These are phyloP conservation scores for Straminergon stramineum DNA, from an alignment of 225 moss, liverwort and hornwort genomes.

Conservation along the genomic window DNA sequence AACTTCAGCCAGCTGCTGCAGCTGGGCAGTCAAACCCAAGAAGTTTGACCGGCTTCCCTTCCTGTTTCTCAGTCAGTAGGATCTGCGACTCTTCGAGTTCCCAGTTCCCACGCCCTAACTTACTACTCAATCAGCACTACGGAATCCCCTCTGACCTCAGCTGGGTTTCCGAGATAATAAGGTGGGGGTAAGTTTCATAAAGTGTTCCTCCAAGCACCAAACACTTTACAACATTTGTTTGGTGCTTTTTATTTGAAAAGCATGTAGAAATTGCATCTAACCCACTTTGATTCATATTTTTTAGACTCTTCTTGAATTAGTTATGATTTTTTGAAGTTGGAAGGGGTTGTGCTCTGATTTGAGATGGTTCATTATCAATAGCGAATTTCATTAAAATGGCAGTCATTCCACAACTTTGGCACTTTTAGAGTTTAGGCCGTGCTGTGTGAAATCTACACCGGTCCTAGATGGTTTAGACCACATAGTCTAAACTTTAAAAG, in stretches of 20 bases:
- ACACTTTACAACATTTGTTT: not conserved
- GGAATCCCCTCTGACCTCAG: not conserved
- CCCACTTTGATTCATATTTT: not conserved
- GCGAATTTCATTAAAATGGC: no score
- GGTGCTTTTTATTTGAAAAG: not conserved
- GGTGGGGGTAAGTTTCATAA: not conserved
- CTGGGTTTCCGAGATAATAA: not conserved
- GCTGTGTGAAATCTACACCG: no score
- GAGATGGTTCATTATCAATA: not conserved
- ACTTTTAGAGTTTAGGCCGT: no score
- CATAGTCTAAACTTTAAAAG: no score
- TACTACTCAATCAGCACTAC: not conserved
- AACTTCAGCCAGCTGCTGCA: not conserved
- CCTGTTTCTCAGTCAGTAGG: not conserved
- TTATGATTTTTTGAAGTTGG: not conserved
- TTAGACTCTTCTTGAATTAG: not conserved
- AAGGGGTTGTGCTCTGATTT: accelerated
- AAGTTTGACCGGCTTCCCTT: not conserved
- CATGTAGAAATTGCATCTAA: not conserved
- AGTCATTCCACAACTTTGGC: no score
- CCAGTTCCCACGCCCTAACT: not conserved
- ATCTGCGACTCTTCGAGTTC: not conserved
- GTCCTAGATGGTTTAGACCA: no score
- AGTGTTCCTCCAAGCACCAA: not conserved
- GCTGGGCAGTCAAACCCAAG: not conserved